Percentiles rank a stretch among this genome's conserved stretches.
These are phyloP conservation scores for Lipomyces spencermartinsiae DNA, from an alignment of 805 yeast species.

Conservation along the genomic window DNA sequence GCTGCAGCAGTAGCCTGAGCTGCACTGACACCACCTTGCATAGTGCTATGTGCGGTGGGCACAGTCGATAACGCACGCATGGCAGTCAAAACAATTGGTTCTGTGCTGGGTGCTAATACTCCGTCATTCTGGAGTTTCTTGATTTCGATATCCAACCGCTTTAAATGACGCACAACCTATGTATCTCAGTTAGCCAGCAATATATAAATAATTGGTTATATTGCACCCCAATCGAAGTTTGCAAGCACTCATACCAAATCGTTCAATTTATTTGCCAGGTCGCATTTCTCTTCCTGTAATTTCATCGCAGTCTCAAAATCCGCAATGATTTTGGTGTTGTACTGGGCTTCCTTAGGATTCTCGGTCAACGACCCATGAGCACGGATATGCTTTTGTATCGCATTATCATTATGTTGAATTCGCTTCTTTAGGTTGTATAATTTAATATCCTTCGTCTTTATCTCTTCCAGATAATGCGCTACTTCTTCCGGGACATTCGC, in stretches of 20 bases:
- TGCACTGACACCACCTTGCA: slow-evolving; percentile 36
- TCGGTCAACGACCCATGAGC: slow-evolving; percentile 81
- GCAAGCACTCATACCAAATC: slow-evolving; percentile 42
- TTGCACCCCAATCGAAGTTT: slow-evolving; percentile 6
- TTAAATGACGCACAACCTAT: slow-evolving; percentile 72
- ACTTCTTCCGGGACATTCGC: slow-evolving; percentile 89
- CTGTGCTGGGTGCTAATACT: slow-evolving; percentile 57
- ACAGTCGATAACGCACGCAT: slow-evolving; percentile 14
- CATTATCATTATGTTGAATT: slow-evolving; percentile 74
- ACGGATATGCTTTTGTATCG: slow-evolving; percentile 79
- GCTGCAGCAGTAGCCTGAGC: slow-evolving; percentile 41
- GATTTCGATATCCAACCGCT: slow-evolving; percentile 75
- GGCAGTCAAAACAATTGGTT: slow-evolving; percentile 24
- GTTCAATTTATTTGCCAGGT: slow-evolving; percentile 80
- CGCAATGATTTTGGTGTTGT: slow-evolving; percentile 69
- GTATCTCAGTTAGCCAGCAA: background rate
- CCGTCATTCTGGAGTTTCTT: slow-evolving; percentile 80
- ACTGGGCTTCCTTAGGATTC: slow-evolving; percentile 78
- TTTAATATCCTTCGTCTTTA: slow-evolving; percentile 70
- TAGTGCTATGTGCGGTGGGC: background rate
- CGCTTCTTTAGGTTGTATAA: slow-evolving; percentile 70
- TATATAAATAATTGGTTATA: too few species aligned
- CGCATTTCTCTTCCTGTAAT: slow-evolving; percentile 77
- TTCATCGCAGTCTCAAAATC: slow-evolving; percentile 65
- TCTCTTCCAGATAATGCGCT: slow-evolving; percentile 77